Base-by-base conservation (phyloP, 2,329 filamentous ascomycete species). In the Botryotinia globosa region DNA sequence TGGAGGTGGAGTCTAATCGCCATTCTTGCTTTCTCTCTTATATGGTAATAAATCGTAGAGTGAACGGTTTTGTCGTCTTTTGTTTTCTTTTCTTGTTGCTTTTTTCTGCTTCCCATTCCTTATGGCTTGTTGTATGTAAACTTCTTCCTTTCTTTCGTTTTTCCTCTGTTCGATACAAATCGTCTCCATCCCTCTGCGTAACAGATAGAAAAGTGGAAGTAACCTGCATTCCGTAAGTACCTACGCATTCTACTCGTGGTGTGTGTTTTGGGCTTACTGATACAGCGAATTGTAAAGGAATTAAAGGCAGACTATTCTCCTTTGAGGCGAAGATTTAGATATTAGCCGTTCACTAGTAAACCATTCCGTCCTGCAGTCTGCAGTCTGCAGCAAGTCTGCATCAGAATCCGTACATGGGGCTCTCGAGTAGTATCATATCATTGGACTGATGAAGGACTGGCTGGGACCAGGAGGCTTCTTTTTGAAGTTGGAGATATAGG, bases 401-500 rank as follows among this genome's bases (percentile, higher is more conserved):
- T 29, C 51, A 65, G 73, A 74, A 70, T 73, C 72, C 62, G 54
- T 59, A 70, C 75, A 76, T 71, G 76, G 75, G 75, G 75, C 74
- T 51, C 64, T 69, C 70, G 76, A 37, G 29, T 73, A 73, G 69
- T 29, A 71, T 67, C 73, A 73, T 75, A 65, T 74, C 72, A 76
- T 76, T 77, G 76, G 75, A 72, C 73, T 75, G 71, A 73, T 74
- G 65, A 65, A 69, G 72, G 73, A 44, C 71, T 42, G 42, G 62
- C 59, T 54, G 62, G 45, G 70, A 72, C 39, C 54, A 65, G 72
- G 65, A 45, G 61, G 18, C 51, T 37, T 37, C 69, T 71, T 65
- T 45, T 63, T 56, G 39, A 22, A 29, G 61, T 71, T 67, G 70
- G 70, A 72, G 62, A 67, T 72, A 72, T 72, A 72, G 69, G 62